These are phyloP conservation scores for Cornus controversa DNA, from an alignment of 148 eudicot genomes.

Conservation along the genomic window DNA sequence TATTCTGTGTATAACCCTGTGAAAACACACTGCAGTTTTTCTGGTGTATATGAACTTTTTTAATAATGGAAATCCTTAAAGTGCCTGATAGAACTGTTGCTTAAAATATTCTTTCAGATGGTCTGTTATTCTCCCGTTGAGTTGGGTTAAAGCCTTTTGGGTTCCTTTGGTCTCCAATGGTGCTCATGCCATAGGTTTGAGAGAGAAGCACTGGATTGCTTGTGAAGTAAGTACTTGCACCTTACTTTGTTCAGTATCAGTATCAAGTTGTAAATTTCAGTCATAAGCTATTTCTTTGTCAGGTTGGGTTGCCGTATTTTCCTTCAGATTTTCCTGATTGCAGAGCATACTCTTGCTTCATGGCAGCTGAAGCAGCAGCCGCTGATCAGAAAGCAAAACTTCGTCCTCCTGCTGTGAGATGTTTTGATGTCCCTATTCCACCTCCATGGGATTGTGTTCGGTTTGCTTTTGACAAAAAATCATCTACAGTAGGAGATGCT, in stretches of 20 bases:
- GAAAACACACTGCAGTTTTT: too few species aligned
- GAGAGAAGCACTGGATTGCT: constrained; percentile 32
- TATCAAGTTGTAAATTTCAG: too few species aligned
- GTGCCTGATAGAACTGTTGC: constrained; percentile 8
- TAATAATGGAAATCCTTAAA: background rate
- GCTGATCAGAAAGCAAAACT: constrained; percentile 32
- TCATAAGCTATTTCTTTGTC: background rate
- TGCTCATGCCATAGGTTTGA: constrained; percentile 75
- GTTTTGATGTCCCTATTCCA: constrained; percentile 51
- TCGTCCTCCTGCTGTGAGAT: constrained; percentile 53
- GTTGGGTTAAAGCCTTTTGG: constrained; percentile 93
- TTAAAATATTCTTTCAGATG: constrained; percentile 54
- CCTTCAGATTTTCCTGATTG: constrained; percentile 88
- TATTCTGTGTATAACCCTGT: too few species aligned
- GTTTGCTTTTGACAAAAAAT: constrained; percentile 19
- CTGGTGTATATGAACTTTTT: too few species aligned
- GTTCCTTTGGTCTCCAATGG: constrained; percentile 63
- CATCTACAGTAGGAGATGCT: constrained; percentile 17
- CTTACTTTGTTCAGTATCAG: background rate
- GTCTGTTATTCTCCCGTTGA: constrained; percentile 79
- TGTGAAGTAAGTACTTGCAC: constrained; percentile 51
- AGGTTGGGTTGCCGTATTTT: constrained; percentile 75
- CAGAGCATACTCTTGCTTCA: constrained; percentile 49
- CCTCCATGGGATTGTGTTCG: constrained; percentile 73
- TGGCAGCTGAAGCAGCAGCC: constrained; percentile 49